Percentiles rank a stretch among this genome's conserved stretches.
phyloP scores from a whole-genome alignment of 2,329 filamentous ascomycete species.

The Catunica adiposa region DNA sequence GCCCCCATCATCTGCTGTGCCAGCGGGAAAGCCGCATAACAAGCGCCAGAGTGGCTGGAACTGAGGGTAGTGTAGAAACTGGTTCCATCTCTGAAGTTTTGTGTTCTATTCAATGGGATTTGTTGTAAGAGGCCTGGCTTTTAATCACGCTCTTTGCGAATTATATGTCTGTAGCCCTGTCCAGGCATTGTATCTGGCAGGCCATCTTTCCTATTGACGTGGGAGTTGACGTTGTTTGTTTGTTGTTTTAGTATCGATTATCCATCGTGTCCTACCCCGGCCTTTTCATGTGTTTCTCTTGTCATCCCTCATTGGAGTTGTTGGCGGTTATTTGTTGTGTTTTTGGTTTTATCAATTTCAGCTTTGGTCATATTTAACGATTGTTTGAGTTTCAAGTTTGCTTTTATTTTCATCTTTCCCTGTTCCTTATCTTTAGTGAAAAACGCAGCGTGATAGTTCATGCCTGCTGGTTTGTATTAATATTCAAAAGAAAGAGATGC shows the following conservation, averaged over 20 bases:
- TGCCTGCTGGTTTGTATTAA: not conserved
- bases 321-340: not conserved
- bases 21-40: slow-evolving; percentile 26
- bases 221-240: no score
- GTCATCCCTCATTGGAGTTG: slow-evolving; percentile 16
- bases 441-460: not conserved
- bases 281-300: slow-evolving; percentile 16
- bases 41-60: slow-evolving; percentile 20
- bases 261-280: slow-evolving; percentile 3
- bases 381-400: not conserved
- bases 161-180: no score
- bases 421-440: no score
- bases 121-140: no score
- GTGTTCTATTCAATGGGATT: not conserved
- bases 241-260: slow-evolving; percentile 4
- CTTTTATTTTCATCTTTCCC: no score
- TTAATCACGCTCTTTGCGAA: no score
- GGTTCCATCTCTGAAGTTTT: slow-evolving; percentile 19
- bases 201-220: no score
- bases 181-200: no score
- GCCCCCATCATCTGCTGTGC: slow-evolving; percentile 12
- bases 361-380: not conserved
- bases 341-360: not conserved
- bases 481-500: not conserved
- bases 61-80: slow-evolving; percentile 22